Base-by-base conservation (phyloP, 2,329 filamentous ascomycete species). In the Trichocomaceae sp. region DNA sequence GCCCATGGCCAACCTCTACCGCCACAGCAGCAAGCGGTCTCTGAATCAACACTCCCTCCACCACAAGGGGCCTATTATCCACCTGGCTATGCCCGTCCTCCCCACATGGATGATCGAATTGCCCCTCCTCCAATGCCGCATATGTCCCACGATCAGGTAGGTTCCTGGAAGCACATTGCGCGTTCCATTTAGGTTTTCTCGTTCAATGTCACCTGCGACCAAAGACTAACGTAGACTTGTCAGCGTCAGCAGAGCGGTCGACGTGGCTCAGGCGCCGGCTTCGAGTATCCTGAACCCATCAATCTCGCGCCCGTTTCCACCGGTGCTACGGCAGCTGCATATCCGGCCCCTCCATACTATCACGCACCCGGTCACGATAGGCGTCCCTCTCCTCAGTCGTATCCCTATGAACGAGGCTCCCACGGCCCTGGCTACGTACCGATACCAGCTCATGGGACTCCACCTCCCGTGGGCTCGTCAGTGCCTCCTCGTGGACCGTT, bases 1-100 rank as follows among this genome's bases (percentile, higher is more conserved):
- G 75, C 76, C 19, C 76, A 78, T 59, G 76, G 76, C 20, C 76
- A 78, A 60, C 76, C 75, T 48, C 68, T 77, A 33, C 72, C 73
- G 44, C 71, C 74, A 39, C 69, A 72, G 57, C 74, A 76, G 58
- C 71, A 74, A 59, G 69, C 69, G 35, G 70, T 68, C 50, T 61
- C 66, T 33, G 66, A 72, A 48, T 61, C 65, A 13, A 68, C 69
- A 31, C 63, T 74, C 29, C 72, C 72, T 42, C 70, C 70, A 48
- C 72, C 71, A 42, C 69, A 69, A 61, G 68, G 68, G 58, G 66
- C 73, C 67, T 74, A 74, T 54, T 65, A 64, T 31, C 66, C 64
- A 54, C 63, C 70, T n/a, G 31, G 44, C 26, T 74, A 74, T 57
- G 65, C 64, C 52, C 62, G 64, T 52, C 58, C 60, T 42, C 60